Percentiles rank a stretch among this genome's conserved stretches.
Evolutionary conservation across 1,139 yeast species (phyloP).

Genomic region (Suhomyces taliae): DNA sequence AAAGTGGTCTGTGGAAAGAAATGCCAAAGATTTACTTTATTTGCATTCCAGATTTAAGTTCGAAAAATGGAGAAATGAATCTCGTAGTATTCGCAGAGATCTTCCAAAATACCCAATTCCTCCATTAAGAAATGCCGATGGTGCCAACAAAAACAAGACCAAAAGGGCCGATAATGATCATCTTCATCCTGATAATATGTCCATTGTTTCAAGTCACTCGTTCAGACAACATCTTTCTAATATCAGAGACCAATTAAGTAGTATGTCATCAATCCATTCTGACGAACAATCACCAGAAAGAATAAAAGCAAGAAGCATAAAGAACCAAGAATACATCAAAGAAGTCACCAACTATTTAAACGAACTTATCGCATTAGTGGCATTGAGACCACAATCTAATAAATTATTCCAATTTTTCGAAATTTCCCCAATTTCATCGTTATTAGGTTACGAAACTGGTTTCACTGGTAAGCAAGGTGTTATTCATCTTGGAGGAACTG

Average conservation of each 20-base stretch:
- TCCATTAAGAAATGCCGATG: slow-evolving; percentile 17
- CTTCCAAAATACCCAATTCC: slow-evolving; percentile 46
- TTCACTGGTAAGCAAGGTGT: slow-evolving; percentile 89
- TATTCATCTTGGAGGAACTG: slow-evolving; percentile 74
- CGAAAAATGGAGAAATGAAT: slow-evolving; percentile 38
- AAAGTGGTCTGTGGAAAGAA: slow-evolving; percentile 78
- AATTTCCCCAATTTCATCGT: slow-evolving; percentile 81
- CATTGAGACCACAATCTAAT: slow-evolving; percentile 79
- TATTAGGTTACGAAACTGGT: slow-evolving; percentile 79
- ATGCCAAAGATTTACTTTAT: slow-evolving; percentile 65
- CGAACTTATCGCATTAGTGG: slow-evolving; percentile 56
- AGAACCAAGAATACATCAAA: slow-evolving; percentile 38
- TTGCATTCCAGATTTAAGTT: slow-evolving; percentile 70
- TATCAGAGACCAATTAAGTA: slow-evolving; percentile 34
- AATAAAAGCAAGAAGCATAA: slow-evolving; percentile 21
- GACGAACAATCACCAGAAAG: slow-evolving; percentile 35
- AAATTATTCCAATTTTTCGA: slow-evolving; percentile 84
- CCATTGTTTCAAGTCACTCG: slow-evolving; percentile 21
- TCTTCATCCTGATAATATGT: slow-evolving; percentile 14
- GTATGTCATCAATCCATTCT: slow-evolving; percentile 27
- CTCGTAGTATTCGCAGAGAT: slow-evolving; percentile 31
- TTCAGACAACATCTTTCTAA: slow-evolving; percentile 28
- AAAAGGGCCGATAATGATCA: neutral
- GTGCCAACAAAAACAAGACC: slow-evolving; percentile 7
- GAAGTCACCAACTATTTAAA: slow-evolving; percentile 64